These are phyloP conservation scores for Boletus rubropictus DNA, from an alignment of 768 basidiomycete species.

Conservation along the genomic window DNA sequence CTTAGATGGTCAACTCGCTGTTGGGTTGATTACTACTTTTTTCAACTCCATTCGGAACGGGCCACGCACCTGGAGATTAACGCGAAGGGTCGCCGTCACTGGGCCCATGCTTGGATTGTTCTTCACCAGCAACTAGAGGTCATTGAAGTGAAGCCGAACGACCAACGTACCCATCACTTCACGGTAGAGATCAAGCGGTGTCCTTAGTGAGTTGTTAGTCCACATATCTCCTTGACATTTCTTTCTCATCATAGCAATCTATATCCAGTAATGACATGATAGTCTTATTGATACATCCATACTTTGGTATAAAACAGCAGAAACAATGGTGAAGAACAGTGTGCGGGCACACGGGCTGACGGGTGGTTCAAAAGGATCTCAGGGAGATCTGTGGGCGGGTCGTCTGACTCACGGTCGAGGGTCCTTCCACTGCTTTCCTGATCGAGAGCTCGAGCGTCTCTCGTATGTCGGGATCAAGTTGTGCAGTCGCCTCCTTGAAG, in stretches of 20 bases:
- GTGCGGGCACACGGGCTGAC: neutral
- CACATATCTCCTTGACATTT: too few relatives aligned
- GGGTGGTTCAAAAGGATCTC: conserved; percentile 49
- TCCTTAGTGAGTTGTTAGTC: too few relatives aligned
- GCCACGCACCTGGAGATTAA: neutral
- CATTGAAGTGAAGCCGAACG: neutral
- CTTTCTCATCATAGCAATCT: too few relatives aligned
- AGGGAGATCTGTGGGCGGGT: conserved; percentile 76
- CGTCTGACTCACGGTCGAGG: conserved; percentile 30
- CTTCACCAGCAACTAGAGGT: neutral
- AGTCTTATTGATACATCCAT: neutral
- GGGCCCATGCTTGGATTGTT: too few relatives aligned
- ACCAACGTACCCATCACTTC: neutral
- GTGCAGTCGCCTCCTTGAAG: conserved; percentile 81
- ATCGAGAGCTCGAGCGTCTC: conserved; percentile 73
- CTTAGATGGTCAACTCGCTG: conserved; percentile 2
- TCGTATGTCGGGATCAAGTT: conserved; percentile 51
- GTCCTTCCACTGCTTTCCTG: conserved; percentile 62
- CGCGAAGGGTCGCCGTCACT: neutral
- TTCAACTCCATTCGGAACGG: neutral
- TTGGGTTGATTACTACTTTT: neutral
- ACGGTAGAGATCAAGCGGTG: neutral
- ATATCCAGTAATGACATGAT: too few relatives aligned
- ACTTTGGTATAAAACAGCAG: conserved; percentile 1
- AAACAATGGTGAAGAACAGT: neutral